Conservation (phyloP, 768 basidiomycete species). For the Collybia sp. region DNA sequence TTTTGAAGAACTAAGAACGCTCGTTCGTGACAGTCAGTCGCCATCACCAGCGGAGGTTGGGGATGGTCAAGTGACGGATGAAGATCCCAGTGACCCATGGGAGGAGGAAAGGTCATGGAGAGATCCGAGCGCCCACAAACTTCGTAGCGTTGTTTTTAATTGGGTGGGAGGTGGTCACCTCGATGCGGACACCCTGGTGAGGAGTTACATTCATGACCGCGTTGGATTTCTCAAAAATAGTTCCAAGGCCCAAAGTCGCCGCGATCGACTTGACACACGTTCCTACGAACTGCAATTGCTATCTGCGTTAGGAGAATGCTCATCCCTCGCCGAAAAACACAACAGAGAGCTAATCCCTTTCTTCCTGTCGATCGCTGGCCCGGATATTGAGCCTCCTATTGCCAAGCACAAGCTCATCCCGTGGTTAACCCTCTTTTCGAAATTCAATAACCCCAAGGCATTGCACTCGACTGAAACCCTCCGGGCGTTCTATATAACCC, state of each 20-base stretch:
- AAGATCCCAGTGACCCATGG: constrained; percentile 34
- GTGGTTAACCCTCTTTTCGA: constrained; percentile 85
- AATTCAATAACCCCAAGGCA: constrained; percentile 92
- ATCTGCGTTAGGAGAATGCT: constrained; percentile 58
- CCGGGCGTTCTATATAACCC: constrained; percentile 58
- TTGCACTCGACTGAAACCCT: constrained; percentile 66
- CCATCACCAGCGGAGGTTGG: constrained; percentile 8
- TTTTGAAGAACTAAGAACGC: constrained; percentile 32
- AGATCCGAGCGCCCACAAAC: constrained; percentile 66
- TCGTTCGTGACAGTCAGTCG: constrained; percentile 10
- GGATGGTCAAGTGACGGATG: background rate
- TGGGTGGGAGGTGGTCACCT: constrained; percentile 38
- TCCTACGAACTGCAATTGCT: constrained; percentile 85
- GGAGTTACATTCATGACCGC: background rate
- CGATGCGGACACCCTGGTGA: no score
- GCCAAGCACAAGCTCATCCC: constrained; percentile 58
- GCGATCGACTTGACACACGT: constrained; percentile 63
- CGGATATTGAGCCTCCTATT: constrained; percentile 34
- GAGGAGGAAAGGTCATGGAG: constrained; percentile 79
- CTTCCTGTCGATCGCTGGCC: constrained; percentile 56
- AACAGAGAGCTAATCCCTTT: constrained; percentile 83
- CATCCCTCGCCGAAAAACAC: constrained; percentile 78
- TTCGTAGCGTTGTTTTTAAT: constrained; percentile 40
- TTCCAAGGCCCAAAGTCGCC: constrained; percentile 23
- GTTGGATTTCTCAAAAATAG: background rate